Evolutionary conservation across 495 filamentous ascomycete genomes (phyloP).

Genomic region (Trichoderma gamsii): DNA sequence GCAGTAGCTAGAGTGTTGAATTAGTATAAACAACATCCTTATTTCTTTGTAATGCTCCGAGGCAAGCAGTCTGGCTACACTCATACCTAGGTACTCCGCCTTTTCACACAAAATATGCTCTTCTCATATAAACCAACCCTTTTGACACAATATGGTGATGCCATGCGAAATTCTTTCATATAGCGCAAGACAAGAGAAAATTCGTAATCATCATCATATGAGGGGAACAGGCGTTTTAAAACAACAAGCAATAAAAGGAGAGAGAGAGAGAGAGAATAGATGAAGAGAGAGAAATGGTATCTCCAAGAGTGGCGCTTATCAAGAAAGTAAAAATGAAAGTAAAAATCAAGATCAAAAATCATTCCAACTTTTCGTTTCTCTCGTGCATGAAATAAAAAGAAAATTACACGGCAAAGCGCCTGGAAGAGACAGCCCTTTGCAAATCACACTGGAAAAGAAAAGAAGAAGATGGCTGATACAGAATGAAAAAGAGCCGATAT

Average conservation of each 20-base stretch:
- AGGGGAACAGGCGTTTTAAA: neutral
- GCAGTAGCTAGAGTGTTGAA: neutral
- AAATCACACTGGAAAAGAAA: constrained; percentile 23
- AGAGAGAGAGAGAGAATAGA: constrained; percentile 2
- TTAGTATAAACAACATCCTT: neutral
- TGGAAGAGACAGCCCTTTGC: constrained; percentile 10
- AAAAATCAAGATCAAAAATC: neutral
- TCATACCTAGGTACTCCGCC: neutral
- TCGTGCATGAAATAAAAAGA: neutral
- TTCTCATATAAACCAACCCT: constrained; percentile 11
- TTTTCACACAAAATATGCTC: neutral
- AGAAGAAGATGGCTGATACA: constrained; percentile 20
- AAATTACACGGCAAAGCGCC: constrained; percentile 2
- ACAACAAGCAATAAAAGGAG: neutral
- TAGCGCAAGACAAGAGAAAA: constrained; percentile 13
- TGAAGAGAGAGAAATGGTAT: neutral
- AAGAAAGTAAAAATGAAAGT: neutral
- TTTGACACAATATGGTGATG: constrained; percentile 2
- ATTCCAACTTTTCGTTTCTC: constrained; percentile 13
- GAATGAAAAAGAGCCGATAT: constrained; percentile 23
- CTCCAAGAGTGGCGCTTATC: neutral
- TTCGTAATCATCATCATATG: constrained; percentile 12
- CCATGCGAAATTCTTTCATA: neutral
- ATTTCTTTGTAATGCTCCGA: neutral
- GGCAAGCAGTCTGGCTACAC: neutral